A percentile compares a stretch with the other conserved stretches of the same genome.
These are phyloP conservation scores for Thelonectria blattea DNA, from an alignment of 2,329 filamentous ascomycete genomes.

Conservation along the genomic window DNA sequence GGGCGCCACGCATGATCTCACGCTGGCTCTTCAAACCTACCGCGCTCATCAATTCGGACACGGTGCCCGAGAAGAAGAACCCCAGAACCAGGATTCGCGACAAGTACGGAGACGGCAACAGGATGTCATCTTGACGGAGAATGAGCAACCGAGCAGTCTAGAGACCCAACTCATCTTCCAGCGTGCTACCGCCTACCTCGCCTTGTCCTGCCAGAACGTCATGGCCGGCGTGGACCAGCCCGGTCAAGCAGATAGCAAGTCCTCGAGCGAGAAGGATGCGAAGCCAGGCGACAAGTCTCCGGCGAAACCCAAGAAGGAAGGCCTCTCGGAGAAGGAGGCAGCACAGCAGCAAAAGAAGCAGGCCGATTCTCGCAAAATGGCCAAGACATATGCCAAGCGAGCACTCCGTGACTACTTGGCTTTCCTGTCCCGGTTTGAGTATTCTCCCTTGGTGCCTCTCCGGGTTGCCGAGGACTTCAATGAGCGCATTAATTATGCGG, in stretches of 20 bases:
- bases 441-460: conserved; percentile 72
- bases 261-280: conserved; percentile 3
- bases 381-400: conserved; percentile 76
- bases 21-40: conserved; percentile 64
- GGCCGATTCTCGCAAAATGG: conserved; percentile 60
- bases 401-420: conserved; percentile 76
- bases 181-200: conserved; percentile 73
- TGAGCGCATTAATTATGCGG: conserved; percentile 62
- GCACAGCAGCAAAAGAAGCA: conserved; percentile 25
- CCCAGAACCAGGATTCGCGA: conserved; percentile 51
- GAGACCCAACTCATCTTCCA: conserved; percentile 79
- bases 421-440: conserved; percentile 78
- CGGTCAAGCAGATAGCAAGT: conserved; percentile 8
- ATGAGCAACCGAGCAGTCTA: conserved; percentile 72
- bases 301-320: conserved; percentile 8
- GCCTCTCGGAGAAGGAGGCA: conserved; percentile 7
- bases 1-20: conserved; percentile 74
- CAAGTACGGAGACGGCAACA: conserved; percentile 37
- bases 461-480: conserved; percentile 64
- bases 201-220: conserved; percentile 72
- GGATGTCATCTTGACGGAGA: conserved; percentile 47
- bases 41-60: conserved; percentile 62
- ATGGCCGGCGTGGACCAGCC: conserved; percentile 54
- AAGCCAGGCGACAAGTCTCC: too few species aligned
- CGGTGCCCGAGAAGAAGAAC: conserved; percentile 55